Percentiles rank a stretch among this genome's conserved stretches.
phyloP scores from a whole-genome alignment of 768 basidiomycete species.

The Pisolithus microcarpus region DNA sequence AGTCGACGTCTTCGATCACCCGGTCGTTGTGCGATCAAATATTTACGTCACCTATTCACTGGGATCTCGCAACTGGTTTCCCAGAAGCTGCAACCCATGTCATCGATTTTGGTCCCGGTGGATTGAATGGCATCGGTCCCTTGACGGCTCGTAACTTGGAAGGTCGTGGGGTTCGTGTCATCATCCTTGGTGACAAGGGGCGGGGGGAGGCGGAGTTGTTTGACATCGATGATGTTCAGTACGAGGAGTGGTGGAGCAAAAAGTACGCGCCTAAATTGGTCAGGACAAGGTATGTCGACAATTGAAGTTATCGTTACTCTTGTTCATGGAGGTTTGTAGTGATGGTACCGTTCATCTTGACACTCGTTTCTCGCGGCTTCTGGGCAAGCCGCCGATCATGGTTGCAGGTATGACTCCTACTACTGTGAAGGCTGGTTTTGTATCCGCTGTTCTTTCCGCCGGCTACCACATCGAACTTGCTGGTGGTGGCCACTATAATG shows the following conservation, averaged over 20 bases:
- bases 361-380: constrained; percentile 90
- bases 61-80: constrained; percentile 86
- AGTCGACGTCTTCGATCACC: constrained; percentile 63
- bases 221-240: constrained; percentile 52
- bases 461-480: constrained; percentile 97
- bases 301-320: background rate
- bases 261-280: constrained; percentile 80
- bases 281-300: constrained; percentile 68
- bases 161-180: constrained; percentile 85
- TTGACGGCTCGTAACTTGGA: constrained; percentile 87
- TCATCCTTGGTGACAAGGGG: constrained; percentile 86
- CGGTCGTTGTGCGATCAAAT: constrained; percentile 89
- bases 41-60: constrained; percentile 87
- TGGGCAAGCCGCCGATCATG: constrained; percentile 98
- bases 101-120: constrained; percentile 95
- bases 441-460: constrained; percentile 85
- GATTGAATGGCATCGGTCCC: constrained; percentile 86
- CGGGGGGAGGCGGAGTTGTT: constrained; percentile 87
- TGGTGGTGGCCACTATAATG: constrained; percentile 96
- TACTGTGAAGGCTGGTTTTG: constrained; percentile 93
- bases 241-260: constrained; percentile 88
- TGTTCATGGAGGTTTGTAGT: constrained; percentile 31
- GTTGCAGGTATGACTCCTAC: constrained; percentile 99
- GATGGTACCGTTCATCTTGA: constrained; percentile 91
- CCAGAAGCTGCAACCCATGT: constrained; percentile 88